Evolutionary conservation across 345 rosid species (phyloP).

Genomic region (Pugionium dolabratum): DNA sequence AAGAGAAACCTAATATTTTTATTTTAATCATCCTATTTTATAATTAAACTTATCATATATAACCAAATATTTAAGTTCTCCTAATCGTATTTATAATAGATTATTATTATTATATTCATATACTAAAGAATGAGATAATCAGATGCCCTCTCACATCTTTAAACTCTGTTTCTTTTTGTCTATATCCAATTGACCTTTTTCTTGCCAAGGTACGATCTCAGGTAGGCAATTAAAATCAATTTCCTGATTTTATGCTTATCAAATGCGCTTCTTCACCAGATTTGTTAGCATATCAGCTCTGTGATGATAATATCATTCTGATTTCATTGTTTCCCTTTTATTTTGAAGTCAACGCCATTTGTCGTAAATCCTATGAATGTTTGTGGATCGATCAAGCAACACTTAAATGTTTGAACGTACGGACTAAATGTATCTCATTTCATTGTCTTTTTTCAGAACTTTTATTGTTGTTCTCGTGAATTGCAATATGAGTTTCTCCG

Average conservation of each 20-base stretch:
- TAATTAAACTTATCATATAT: too few relatives aligned
- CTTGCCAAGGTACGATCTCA: slow-evolving; percentile 8
- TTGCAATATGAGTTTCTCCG: slow-evolving; percentile 70
- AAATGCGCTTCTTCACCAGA: neutral
- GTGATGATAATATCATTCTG: neutral
- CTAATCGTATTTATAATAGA: too few relatives aligned
- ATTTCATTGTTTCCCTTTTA: neutral
- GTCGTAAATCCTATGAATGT: neutral
- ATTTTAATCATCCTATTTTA: too few relatives aligned
- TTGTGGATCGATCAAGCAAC: slow-evolving; percentile 6
- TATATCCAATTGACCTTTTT: too few relatives aligned
- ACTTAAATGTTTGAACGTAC: neutral
- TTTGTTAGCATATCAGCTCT: neutral
- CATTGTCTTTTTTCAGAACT: too few relatives aligned
- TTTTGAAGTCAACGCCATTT: neutral
- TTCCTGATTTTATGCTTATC: neutral
- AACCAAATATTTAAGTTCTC: too few relatives aligned
- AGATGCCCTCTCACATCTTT: too few relatives aligned
- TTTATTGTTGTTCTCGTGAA: neutral
- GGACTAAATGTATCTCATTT: neutral
- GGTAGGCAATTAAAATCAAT: slow-evolving; percentile 8
- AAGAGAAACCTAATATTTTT: too few relatives aligned
- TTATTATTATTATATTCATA: too few relatives aligned
- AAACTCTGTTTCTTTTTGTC: too few relatives aligned
- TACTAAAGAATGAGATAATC: too few relatives aligned